Evolutionary conservation across 2,329 filamentous ascomycete genomes (phyloP).

Genomic region (Venturia pyrina): DNA sequence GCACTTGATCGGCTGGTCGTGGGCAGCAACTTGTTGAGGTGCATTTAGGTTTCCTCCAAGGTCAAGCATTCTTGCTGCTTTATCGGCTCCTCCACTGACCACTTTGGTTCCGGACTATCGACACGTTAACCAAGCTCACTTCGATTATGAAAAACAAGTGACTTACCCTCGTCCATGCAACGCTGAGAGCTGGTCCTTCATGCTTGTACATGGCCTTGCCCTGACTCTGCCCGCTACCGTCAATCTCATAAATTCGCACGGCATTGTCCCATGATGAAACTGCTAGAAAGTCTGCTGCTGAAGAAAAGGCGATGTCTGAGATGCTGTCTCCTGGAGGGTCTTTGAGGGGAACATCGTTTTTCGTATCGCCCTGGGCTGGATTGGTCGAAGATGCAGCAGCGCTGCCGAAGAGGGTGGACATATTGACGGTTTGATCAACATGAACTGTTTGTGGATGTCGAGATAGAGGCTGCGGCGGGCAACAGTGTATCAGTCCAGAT

Average conservation of each 20-base stretch:
- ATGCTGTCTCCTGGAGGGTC: constrained; percentile 81
- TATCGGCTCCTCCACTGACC: constrained; percentile 81
- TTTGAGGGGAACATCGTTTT: constrained; percentile 71
- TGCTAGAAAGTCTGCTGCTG: constrained; percentile 68
- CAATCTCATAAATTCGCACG: constrained; percentile 92
- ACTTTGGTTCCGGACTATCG: constrained; percentile 79
- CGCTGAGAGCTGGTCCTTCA: constrained; percentile 72
- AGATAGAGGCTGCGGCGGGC: neutral
- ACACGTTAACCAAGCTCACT: constrained; percentile 5
- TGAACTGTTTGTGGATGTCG: neutral
- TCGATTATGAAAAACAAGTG: neutral
- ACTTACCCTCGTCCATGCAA: constrained; percentile 79
- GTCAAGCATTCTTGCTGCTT: constrained; percentile 81
- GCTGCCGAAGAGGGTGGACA: constrained; percentile 54
- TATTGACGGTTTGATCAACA: constrained; percentile 25
- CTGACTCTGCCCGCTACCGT: constrained; percentile 63
- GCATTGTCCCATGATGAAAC: constrained; percentile 97
- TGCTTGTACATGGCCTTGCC: constrained; percentile 82
- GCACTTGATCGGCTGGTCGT: constrained; percentile 72
- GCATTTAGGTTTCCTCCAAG: constrained; percentile 35
- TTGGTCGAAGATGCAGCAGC: constrained; percentile 30
- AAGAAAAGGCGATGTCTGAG: constrained; percentile 76
- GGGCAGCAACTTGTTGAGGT: constrained; percentile 62
- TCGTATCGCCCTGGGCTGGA: constrained; percentile 76
- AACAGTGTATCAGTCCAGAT: neutral